phyloP scores from a whole-genome alignment of 1,284 basidiomycete species.

The Cryptococcus sp. region DNA sequence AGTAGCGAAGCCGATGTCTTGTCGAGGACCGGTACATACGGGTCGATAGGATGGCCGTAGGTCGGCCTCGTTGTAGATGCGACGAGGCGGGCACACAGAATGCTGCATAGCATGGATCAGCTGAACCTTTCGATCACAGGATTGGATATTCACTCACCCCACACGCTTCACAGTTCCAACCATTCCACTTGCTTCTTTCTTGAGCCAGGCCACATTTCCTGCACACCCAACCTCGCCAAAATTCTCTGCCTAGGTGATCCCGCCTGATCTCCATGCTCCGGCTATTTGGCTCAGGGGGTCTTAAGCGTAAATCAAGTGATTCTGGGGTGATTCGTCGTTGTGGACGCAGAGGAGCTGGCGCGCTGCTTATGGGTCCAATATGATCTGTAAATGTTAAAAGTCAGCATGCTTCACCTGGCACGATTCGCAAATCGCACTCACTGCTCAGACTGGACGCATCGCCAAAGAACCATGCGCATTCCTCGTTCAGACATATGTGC shows the following conservation, averaged over 20 bases:
- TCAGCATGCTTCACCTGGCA: not conserved
- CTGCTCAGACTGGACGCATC: slow-evolving; percentile 11
- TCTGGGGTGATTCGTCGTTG: slow-evolving; percentile 24
- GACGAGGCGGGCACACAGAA: slow-evolving; percentile 15
- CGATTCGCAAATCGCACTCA: not conserved
- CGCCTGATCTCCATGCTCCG: slow-evolving; percentile 12
- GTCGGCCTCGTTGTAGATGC: slow-evolving; percentile 26
- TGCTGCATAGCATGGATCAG: slow-evolving; percentile 3
- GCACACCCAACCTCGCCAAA: slow-evolving; percentile 47
- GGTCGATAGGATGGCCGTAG: slow-evolving; percentile 29
- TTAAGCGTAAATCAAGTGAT: slow-evolving; percentile 25
- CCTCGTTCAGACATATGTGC: slow-evolving; percentile 32
- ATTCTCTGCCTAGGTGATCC: slow-evolving; percentile 26
- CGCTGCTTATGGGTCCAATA: slow-evolving; percentile 19
- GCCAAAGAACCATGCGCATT: slow-evolving; percentile 25
- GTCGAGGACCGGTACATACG: slow-evolving; percentile 33
- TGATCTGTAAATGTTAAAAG: slow-evolving; percentile 3
- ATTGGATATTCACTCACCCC: slow-evolving; percentile 13
- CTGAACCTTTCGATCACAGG: not conserved
- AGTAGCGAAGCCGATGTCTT: slow-evolving; percentile 31
- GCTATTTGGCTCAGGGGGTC: slow-evolving; percentile 20
- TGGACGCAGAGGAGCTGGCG: slow-evolving; percentile 11
- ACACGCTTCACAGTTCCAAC: slow-evolving; percentile 44
- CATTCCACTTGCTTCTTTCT: slow-evolving; percentile 41
- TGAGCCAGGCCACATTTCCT: slow-evolving; percentile 39